A percentile compares a stretch with the other conserved stretches of the same genome.
Conservation (phyloP, 495 filamentous ascomycete species). For the Penicillium ucsense region DNA sequence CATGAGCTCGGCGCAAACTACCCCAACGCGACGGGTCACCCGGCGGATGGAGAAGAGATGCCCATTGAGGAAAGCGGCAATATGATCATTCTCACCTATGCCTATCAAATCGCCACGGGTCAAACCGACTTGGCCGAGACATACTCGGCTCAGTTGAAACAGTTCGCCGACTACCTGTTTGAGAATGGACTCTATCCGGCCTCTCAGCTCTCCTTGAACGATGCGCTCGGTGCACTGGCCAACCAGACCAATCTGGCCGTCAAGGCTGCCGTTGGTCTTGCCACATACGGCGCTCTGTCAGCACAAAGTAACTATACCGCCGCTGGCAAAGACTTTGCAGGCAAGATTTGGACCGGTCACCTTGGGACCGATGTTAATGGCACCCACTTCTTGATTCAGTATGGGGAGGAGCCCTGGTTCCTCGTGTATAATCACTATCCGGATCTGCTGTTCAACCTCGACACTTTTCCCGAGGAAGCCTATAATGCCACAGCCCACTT, state of each 20-base stretch:
- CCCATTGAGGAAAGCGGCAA: conserved; percentile 31
- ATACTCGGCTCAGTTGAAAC: conserved; percentile 22
- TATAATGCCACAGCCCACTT: conserved; percentile 25
- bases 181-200: conserved; percentile 32
- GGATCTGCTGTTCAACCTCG: conserved; percentile 28
- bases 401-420: conserved; percentile 24
- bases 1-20: conserved; percentile 30
- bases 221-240: conserved; percentile 32
- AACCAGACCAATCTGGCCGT: conserved; percentile 46
- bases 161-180: conserved; percentile 39
- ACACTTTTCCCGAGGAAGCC: conserved; percentile 23
- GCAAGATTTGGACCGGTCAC: conserved; percentile 29
- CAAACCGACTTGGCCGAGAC: conserved; percentile 17
- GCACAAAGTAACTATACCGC: conserved; percentile 25
- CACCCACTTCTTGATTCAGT: conserved; percentile 32
- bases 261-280: conserved; percentile 40
- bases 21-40: conserved; percentile 36
- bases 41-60: conserved; percentile 22
- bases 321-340: conserved; percentile 22
- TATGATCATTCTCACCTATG: conserved; percentile 29
- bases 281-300: conserved; percentile 26
- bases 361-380: conserved; percentile 24
- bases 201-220: conserved; percentile 39
- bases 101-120: conserved; percentile 26
- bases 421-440: conserved; percentile 31